Percentiles rank a stretch among this genome's conserved stretches.
Conservation (phyloP, 2,329 filamentous ascomycete species). For the Catunica adiposa region DNA sequence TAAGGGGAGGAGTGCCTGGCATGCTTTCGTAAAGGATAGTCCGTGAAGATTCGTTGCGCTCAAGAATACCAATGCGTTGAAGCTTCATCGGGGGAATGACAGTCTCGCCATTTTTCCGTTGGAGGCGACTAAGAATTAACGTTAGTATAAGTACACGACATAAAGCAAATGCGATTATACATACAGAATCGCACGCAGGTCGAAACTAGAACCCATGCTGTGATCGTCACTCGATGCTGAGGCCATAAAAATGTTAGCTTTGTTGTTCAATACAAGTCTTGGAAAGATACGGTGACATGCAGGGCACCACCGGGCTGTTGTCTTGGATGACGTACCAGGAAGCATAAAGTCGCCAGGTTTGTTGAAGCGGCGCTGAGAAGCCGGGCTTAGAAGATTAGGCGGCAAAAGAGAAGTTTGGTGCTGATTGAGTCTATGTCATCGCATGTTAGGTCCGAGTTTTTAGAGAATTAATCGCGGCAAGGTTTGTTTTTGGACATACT, state of each 20-base stretch:
- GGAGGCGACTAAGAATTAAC: slow-evolving; percentile 1
- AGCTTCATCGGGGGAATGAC: slow-evolving; percentile 7
- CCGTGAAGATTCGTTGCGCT: slow-evolving; percentile 5
- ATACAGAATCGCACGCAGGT: slow-evolving; percentile 11
- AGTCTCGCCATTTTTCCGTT: slow-evolving; percentile 8
- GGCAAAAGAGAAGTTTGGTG: not conserved
- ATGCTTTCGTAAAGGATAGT: slow-evolving; percentile 12
- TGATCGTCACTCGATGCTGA: slow-evolving; percentile 10
- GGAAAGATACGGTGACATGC: not conserved
- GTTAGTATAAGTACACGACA: not conserved
- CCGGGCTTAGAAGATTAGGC: slow-evolving; percentile 5
- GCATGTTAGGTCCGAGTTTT: not conserved
- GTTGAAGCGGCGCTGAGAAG: slow-evolving; percentile 8
- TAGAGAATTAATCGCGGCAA: not conserved
- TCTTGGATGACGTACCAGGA: slow-evolving; percentile 7
- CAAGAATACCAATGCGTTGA: slow-evolving; percentile 8
- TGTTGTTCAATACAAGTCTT: not conserved
- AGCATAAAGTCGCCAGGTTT: slow-evolving; percentile 13
- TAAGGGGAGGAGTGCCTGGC: slow-evolving; percentile 1
- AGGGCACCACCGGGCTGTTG: not conserved
- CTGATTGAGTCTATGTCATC: not conserved
- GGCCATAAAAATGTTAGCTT: slow-evolving; percentile 1
- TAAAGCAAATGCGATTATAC: not conserved
- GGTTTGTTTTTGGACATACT: slow-evolving; percentile 1
- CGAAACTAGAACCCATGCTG: slow-evolving; percentile 11